Evolutionary conservation across 2,329 filamentous ascomycete species (phyloP), one percentile per base, ranked within the genome.

Genomic region (Monilinia laxa): DNA sequence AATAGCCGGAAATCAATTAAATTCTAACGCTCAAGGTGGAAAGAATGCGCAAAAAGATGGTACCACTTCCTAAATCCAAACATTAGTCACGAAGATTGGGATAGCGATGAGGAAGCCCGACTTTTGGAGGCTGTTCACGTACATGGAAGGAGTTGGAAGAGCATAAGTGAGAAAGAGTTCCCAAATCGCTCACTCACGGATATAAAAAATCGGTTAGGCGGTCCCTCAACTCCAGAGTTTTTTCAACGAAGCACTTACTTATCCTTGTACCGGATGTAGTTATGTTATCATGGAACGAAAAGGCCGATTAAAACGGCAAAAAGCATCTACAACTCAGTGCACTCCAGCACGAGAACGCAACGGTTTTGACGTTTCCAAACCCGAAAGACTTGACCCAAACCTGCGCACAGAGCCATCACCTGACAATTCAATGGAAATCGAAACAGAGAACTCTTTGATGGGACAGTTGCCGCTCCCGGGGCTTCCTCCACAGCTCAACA

Each of bases 21-120:
- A 25, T 62, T 9, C 58, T 62, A 52, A 62, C 45, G 14, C 18
- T 4, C 31, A 16, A 16, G 31, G 31, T 62, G n/a, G 20, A 62
- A 62, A 62, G 58, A 62, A 62, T 62, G 58, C 45, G 58, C 58
- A 23, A 62, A 62, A n/a, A 62, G 58, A 51, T 62, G 58, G 58
- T 62, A 62, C 31, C 58, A 62, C n/a, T 62, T 52, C 38, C 45
- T 62, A n/a, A 45, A 62, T 62, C 58, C 58, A 51, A 62, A 62
- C 4, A 62, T 62, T 23, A 62, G 58, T 40, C 58, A 62, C 51
- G 45, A 62, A 10, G 58, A 62, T 38, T 62, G 58, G 58, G 45
- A 62, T 51, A 40, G 45, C 11, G 58, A 62, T 20, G 58, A 62
- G 31, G 58, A 62, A 62, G 58, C 58, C n/a, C 45, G 58, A 62